Evolutionary conservation across 208 protist genomes (phyloP).

Genomic region (Naegleria lovaniensis): DNA sequence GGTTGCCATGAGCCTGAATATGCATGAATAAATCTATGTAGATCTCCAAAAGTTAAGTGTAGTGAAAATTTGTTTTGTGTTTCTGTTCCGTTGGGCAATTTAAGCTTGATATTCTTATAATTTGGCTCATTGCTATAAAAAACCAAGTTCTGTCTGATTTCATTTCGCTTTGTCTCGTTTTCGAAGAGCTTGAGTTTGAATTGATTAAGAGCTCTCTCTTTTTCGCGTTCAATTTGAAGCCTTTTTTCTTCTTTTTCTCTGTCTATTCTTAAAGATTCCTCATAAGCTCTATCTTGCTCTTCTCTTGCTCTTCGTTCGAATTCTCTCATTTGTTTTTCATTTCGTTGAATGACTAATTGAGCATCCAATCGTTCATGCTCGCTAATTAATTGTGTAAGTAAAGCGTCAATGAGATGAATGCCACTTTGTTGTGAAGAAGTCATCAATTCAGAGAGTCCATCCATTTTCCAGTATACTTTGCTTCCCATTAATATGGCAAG

Average conservation of each 20-base stretch:
- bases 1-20: neutral
- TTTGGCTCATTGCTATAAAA: neutral
- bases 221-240: neutral
- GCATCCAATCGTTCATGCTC: neutral
- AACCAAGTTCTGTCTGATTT: neutral
- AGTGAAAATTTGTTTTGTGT: neutral
- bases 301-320: neutral
- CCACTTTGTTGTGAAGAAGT: neutral
- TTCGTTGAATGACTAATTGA: neutral
- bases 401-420: neutral
- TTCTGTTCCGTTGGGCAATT: conserved; percentile 12
- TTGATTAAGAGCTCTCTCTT: neutral
- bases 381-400: neutral
- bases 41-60: neutral
- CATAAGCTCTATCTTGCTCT: neutral
- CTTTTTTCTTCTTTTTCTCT: neutral
- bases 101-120: neutral
- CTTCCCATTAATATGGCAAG: neutral
- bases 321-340: conserved; percentile 8
- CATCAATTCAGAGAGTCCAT: neutral
- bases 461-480: neutral
- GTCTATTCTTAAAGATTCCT: neutral
- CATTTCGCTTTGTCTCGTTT: neutral
- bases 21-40: neutral
- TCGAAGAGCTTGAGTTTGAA: neutral